Base-by-base conservation (phyloP, 495 filamentous ascomycete species). In the Letharia lupina region DNA sequence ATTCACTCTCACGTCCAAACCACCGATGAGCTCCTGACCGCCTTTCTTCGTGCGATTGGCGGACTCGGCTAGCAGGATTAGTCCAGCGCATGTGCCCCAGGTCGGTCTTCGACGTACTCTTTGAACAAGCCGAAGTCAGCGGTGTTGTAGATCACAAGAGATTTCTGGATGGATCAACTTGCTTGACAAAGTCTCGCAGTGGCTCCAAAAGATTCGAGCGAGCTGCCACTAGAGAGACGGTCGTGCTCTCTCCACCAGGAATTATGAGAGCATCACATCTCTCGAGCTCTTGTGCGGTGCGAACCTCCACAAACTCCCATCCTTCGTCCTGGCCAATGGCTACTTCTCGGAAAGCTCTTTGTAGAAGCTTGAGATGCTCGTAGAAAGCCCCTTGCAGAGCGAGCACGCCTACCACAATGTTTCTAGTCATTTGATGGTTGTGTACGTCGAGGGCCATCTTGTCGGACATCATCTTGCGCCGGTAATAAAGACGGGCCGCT, bases 41-140 rank as follows among this genome's bases (percentile, higher is more conserved):
- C 91, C 92, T 66, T 88, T 85, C 73, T 96, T 98, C 4, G 90
- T 93, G 35, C 86, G 82, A 73, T 92, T 93, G 33, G 94, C 95
- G 54, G 88, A 85, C 73, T 96, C 91, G 16, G 91, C 87, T 57
- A 98, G 88, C 47, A 98, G 77, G 68, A 98, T 97, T 64, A 98
- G 81, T 8, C 94, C 94, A 33, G 94, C 94, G 74, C 94, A 98
- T 35, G 94, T 98, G 16, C 94, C 94, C 94, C 94, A 98, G 23
- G 88, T 89, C 28, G 95, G 93, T 73, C 90, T 93, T 70, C 87
- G 83, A 60, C 84, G 69, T n/a, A 87, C 79, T 71, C 62, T 66
- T 71, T 63, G 77, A 67, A 73, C 76, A 66, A 20, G 68, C 50
- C 65, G 68, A 68, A 52, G 39, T 65, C 28, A 65, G 64, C 57